Conservation (phyloP, 192 early-diverging fungal species). For the Geosiphon pyriformis region DNA sequence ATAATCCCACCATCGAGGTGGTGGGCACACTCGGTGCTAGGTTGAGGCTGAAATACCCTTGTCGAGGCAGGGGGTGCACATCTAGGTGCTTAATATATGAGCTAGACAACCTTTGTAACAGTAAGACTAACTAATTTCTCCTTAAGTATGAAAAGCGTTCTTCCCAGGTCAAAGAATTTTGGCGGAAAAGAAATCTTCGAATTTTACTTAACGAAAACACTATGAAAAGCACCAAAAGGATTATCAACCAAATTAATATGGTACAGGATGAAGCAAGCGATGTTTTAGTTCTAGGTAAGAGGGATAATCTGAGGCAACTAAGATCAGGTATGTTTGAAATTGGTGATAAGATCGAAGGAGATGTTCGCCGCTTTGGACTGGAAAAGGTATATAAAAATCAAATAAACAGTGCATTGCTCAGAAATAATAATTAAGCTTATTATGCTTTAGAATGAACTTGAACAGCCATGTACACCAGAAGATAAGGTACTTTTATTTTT, state of each 20-base stretch:
- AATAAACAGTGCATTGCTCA: too few species aligned
- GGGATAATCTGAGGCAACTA: not conserved
- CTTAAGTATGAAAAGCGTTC: conserved; percentile 4
- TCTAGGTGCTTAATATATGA: not conserved
- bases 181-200: not conserved
- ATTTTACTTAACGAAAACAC: conserved; percentile 1
- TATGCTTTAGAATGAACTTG: not conserved
- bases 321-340: conserved; percentile 4
- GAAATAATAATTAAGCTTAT: not conserved
- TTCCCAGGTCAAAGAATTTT: conserved; percentile 3
- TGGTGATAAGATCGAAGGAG: too few species aligned
- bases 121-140: not conserved
- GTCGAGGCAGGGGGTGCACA: not conserved
- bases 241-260: conserved; percentile 1
- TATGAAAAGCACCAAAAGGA: conserved; percentile 10
- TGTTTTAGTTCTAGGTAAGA: conserved; percentile 4
- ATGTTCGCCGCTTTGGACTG: too few species aligned
- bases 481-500: not conserved
- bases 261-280: not conserved
- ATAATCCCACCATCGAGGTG: conserved; percentile 1
- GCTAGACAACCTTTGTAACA: not conserved
- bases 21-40: conserved; percentile 1
- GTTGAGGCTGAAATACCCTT: not conserved
- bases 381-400: too few species aligned
- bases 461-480: conserved; percentile 1